These are phyloP conservation scores for Taxillus chinensis DNA, from an alignment of 164 flowering plant genomes.

Conservation along the genomic window DNA sequence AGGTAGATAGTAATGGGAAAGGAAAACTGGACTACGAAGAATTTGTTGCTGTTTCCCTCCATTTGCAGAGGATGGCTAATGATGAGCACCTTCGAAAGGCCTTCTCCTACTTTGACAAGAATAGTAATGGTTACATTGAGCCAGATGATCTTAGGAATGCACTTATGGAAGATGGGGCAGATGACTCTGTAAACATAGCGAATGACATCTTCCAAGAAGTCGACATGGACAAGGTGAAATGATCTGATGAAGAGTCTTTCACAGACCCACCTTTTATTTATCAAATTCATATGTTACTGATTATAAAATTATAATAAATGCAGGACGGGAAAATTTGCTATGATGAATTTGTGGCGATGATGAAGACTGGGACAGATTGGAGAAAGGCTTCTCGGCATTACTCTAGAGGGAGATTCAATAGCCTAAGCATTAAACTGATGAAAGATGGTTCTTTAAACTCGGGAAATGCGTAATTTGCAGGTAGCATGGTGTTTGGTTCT, in stretches of 20 bases:
- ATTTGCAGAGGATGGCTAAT: slow-evolving; percentile 75
- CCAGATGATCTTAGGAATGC: slow-evolving; percentile 71
- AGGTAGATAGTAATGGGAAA: slow-evolving; percentile 69
- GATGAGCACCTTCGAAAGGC: slow-evolving; percentile 86
- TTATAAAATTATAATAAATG: slow-evolving; percentile 5
- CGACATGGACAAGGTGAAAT: slow-evolving; percentile 77
- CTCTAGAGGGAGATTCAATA: slow-evolving; percentile 89
- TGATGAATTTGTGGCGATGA: slow-evolving; percentile 89
- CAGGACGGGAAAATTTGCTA: slow-evolving; percentile 90
- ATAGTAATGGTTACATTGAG: slow-evolving; percentile 68
- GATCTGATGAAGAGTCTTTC: background rate
- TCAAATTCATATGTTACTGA: background rate
- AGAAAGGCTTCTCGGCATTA: slow-evolving; percentile 95
- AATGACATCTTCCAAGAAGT: slow-evolving; percentile 88
- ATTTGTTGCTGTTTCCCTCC: slow-evolving; percentile 70
- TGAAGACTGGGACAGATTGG: slow-evolving; percentile 98
- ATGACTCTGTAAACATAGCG: slow-evolving; percentile 53
- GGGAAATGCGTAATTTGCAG: slow-evolving; percentile 29
- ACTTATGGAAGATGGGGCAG: slow-evolving; percentile 66
- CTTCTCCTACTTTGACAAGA: slow-evolving; percentile 74
- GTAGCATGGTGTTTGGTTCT: slow-evolving; percentile 1
- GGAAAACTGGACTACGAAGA: slow-evolving; percentile 59
- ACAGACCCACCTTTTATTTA: background rate
- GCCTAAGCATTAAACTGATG: slow-evolving; percentile 75
- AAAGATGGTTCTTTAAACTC: slow-evolving; percentile 83